A percentile compares a stretch with the other conserved stretches of the same genome.
These are phyloP conservation scores for Rubia yunnanensis DNA, from an alignment of 257 asterid genomes.

Conservation along the genomic window DNA sequence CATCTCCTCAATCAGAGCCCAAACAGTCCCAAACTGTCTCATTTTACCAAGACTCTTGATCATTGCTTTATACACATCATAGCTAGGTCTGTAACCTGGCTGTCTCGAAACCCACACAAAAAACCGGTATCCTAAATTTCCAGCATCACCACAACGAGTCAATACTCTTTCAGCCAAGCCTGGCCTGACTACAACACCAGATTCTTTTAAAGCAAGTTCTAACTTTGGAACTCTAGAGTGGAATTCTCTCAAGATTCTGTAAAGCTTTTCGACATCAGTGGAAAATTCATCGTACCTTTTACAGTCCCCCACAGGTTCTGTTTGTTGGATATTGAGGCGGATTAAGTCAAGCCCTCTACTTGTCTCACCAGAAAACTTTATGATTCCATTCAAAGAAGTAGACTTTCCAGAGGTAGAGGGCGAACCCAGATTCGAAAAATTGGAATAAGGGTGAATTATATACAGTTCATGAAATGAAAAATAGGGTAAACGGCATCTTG, in stretches of 20 bases:
- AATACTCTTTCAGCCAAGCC: constrained; percentile 84
- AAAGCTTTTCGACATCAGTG: constrained; percentile 70
- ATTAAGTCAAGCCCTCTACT: constrained; percentile 37
- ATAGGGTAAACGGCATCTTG: constrained; percentile 17
- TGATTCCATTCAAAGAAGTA: constrained; percentile 6
- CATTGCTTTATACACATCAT: constrained; percentile 77
- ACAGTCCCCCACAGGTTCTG: constrained; percentile 18
- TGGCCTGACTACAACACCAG: constrained; percentile 55
- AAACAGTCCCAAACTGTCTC: constrained; percentile 93
- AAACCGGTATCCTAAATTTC: constrained; percentile 79
- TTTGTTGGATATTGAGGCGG: constrained; percentile 31
- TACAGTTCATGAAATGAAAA: constrained; percentile 23
- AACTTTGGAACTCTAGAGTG: constrained; percentile 75
- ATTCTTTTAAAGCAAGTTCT: constrained; percentile 79
- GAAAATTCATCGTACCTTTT: constrained; percentile 53
- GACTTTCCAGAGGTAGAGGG: constrained; percentile 17
- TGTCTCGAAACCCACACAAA: constrained; percentile 79
- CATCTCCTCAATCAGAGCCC: constrained; percentile 97
- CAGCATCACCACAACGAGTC: constrained; percentile 92
- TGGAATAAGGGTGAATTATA: constrained; percentile 23
- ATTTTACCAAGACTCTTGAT: constrained; percentile 68
- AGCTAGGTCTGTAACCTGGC: constrained; percentile 64
- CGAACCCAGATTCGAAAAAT: constrained; percentile 28
- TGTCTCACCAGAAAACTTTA: constrained; percentile 15
- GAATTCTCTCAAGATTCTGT: constrained; percentile 55